Base-by-base conservation (phyloP, 768 basidiomycete species). In the Rossbeevera mucosa region DNA sequence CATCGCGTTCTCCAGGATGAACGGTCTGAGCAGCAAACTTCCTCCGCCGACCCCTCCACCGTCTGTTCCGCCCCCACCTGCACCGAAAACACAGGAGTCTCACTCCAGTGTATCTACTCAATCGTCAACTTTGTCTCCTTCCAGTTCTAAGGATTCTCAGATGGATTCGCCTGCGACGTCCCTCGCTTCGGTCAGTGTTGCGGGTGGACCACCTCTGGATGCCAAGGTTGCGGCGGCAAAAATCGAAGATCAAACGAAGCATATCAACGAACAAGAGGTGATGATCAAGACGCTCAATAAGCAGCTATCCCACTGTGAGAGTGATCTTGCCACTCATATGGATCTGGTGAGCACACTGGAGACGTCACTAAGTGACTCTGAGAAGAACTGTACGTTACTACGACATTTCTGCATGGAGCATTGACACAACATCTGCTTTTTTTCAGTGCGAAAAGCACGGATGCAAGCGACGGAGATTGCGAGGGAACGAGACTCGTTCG, bases 231-330 rank as follows among this genome's bases (percentile, higher is more conserved):
- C 80, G 5, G 58, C 71, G 2, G 72, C 69, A 40, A 82, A 80
- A 62, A 60, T 93, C 7, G 88, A 90, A 62, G 82, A 88, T 55
- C 88, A 89, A 68, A 68, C 80, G 18, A 88, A 86, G 61, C 83
- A 80, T 43, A 72, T 93, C 31, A 88, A 83, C 12, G 92, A 94
- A 73, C 88, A 91, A 64, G 88, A 91, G 59, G 81, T 78, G 47
- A 94, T 92, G 87, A 91, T 95, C 73, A 89, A 91, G 71, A 93
- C 89, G 21, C 79, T 96, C 56, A 94, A 93, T 71, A 94, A 95
- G 69, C 92, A 94, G 69, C 68, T 96, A 44, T 84, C 83, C n/a
- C 93, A 95, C 67, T 94, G 91, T 64, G 94, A 96, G 71, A 81
- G 79, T 55, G 93, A 96, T 69, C 75, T 94, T 57, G 89, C 94